Evolutionary conservation across 2,329 filamentous ascomycete species (phyloP), one percentile per base, ranked within the genome.

Genomic region (Aspergillus chevalieri): DNA sequence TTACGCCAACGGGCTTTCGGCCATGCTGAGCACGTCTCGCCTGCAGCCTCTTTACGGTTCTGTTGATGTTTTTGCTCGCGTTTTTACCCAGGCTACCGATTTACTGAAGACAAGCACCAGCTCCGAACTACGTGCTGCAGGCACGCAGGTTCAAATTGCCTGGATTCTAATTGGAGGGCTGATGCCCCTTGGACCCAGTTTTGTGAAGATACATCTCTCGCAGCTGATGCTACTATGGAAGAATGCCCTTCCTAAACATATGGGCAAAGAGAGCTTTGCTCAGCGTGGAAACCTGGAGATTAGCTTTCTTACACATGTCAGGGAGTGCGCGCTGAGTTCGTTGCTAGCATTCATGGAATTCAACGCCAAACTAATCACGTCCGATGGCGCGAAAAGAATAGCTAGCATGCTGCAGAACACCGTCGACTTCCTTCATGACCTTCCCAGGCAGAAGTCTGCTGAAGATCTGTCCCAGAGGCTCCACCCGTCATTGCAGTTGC

Each of bases 141-240:
- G 89, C 61, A 95, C 90, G 1, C 93, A 98, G 64, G 90, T 98
- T 21, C 93, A 98, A 65, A 91, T 98, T 2, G 93, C 93, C 4
- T 98, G 93, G 92, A 94, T 95, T 44, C 75, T 98, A 50, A 95
- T 98, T 43, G 93, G 94, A 34, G 93, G 94, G 0, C 74, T 98
- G 48, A 97, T 97, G 92, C 90, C 91, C 0, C 79, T 98, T 1
- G 93, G 93, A 0, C 92, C 93, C 3, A 97, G 95, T 67, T 98
- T 98, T 67, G 92, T 97, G 69, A 98, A 98, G 72, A 97, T 97
- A 21, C 93, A 98, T 69, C 79, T 98, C 6, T 92, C 91, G 2
- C 93, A 98, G 64, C 78, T 98, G 19, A 82, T 98, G 49, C 75
- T 98, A 7, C 75, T 98, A 6, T 98, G 93, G 93, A 95, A 95